Base-by-base conservation (phyloP, 495 filamentous ascomycete species). In the Penicillium samsonianum region DNA sequence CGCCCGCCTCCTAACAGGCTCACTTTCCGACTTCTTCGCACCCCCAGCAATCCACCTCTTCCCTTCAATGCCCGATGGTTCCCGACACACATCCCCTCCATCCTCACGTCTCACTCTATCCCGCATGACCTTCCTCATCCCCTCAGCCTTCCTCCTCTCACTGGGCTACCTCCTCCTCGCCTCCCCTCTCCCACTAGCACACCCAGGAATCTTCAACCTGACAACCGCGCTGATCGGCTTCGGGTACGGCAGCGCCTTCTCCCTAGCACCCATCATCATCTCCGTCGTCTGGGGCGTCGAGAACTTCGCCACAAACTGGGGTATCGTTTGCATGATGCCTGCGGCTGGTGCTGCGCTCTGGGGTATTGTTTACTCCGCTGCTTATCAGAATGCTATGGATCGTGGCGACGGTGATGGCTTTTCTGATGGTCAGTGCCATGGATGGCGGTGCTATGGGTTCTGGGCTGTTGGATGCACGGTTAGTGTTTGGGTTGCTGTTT, bases 251-350 rank as follows among this genome's bases (percentile, higher is more conserved):
- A 91, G 91, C 25, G 83, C 90, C 38, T 98, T 98, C 75, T 88
- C 85, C 38, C 81, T 98, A 14, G 84, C 86, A 0, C 94, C 94
- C 4, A 96, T 97, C 65, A 88, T 97, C 58, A 86, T 97, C 61
- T 88, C 84, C 50, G 90, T 96, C 23, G 92, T 98, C 43, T 98
- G 94, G 94, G 94, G 94, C 35, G 91, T 96, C 2, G 90, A 96
- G 75, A 98, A 98, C 71, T 98, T 98, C 70, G 94, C 90, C 57
- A 98, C 94, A 3, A 98, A 98, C 63, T 98, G 93, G 87, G 94
- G 94, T 14, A 91, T 97, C 57, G 86, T 98, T 16, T 90, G 90
- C 33, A 90, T 95, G 76, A 87, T 92, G 47, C 94, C 94, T 9
- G 94, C 92, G 2, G 70, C 84, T 3, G 93, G 93, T 0, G 91